Conservation (phyloP, 768 basidiomycete genomes). For the Lentinula lateritia region DNA sequence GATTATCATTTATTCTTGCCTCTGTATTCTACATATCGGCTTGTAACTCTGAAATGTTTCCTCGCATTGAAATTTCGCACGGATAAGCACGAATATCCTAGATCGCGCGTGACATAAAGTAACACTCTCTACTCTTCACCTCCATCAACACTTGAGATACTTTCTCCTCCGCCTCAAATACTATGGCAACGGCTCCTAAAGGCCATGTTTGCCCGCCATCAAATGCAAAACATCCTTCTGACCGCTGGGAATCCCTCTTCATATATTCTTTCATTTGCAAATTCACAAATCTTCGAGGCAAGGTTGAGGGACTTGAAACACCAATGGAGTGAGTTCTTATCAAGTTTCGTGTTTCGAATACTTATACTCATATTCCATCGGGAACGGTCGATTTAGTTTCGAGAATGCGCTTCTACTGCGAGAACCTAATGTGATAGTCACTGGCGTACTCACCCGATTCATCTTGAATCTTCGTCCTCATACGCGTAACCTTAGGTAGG, state of each 20-base stretch:
- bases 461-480: conserved; percentile 79
- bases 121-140: not conserved
- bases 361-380: conserved; percentile 25
- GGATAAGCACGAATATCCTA: not conserved
- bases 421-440: conserved; percentile 69
- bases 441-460: conserved; percentile 68
- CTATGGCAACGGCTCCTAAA: conserved; percentile 28
- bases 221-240: conserved; percentile 65
- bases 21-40: not conserved
- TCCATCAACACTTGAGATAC: not conserved
- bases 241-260: conserved; percentile 85
- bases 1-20: not conserved
- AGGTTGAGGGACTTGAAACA: conserved; percentile 74
- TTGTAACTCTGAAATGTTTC: not conserved
- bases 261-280: conserved; percentile 82
- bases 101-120: conserved; percentile 2
- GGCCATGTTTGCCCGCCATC: conserved; percentile 54
- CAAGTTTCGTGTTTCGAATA: conserved; percentile 7
- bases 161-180: conserved; percentile 4
- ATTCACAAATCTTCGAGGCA: conserved; percentile 70
- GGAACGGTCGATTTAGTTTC: conserved; percentile 43
- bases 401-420: conserved; percentile 72
- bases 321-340: conserved; percentile 71
- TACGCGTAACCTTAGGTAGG: conserved; percentile 87
- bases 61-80: conserved; percentile 2